Evolutionary conservation across 768 basidiomycete genomes (phyloP), one percentile per base, ranked within the genome.

Genomic region (Trichaptum fuscoviolaceum): DNA sequence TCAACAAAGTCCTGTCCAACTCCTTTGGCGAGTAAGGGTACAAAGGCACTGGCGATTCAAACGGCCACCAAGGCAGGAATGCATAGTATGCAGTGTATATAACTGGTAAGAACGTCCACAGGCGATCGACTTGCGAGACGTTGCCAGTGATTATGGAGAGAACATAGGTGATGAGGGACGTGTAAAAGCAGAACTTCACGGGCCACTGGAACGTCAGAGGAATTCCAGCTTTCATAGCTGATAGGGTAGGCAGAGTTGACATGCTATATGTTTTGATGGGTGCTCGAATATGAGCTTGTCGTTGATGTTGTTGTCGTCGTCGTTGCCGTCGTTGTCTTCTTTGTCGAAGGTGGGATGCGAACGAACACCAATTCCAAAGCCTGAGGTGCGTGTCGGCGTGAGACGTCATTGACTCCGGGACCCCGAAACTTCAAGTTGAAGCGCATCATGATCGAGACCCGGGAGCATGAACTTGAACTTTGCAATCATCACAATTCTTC

Each of bases 51-150:
- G 73, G 72, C 0, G 77, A 70, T 10, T 69, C 69, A 15, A 64
- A 75, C 18, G 83, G 82, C 77, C 83, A 80, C 7, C 90, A 76
- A 0, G 93, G 95, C 2, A 91, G 76, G 30, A 97, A 79, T 0
- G 95, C 90, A 73, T 87, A 94, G 73, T 93, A 93, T 0, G 88
- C 86, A 0, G 89, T 86, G 76, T 96, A 96, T 23, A 96, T 81
- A 7, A 89, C 83, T 0, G 96, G 95, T 36, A 92, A 71, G 75
- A 95, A 86, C 0, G 91, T 83, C 85, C 86, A 86, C 17, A 94
- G 73, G 30, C 92, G 86, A 78, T 98, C 94, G 26, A 96, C 93
- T 73, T 95, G 92, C 1, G 90, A 92, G 62, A 91, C 89, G 71
- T 96, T 95, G 57, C 84, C 82, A 0, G 91, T 93, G 42, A 91